Evolutionary conservation across 2,329 filamentous ascomycete species (phyloP), one percentile per base, ranked within the genome.

Genomic region (Apiospora pterosperma): DNA sequence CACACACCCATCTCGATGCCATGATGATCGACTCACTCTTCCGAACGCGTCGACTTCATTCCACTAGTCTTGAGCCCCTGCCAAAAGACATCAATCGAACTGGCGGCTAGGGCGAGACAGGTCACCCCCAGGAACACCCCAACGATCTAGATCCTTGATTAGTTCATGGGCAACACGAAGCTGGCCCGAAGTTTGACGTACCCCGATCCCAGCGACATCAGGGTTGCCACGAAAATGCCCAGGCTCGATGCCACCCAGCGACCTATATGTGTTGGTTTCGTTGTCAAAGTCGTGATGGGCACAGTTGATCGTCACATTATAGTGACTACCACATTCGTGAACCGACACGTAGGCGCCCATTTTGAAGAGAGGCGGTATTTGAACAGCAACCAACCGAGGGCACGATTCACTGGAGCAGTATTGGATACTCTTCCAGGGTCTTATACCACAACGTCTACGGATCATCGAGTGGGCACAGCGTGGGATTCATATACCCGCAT

Each of bases 341-440:
- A 69, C 62, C 6, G 71, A 72, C 16, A 70, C 64, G 42, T 66
- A 69, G 2, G 70, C 66, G 36, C 69, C 71, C 71, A 72, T 55
- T 12, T 12, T 55, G 25, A 7, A 6, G 21, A 2, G 16, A n/a
- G 25, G 11, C 23, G 8, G 4, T 14, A 6, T 12, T 3, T 31
- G 44, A 10, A 4, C 44, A 5, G 44, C 44, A 11, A n/a, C 28
- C 0, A 31, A 19, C 1, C 21, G 41, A n/a, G n/a, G n/a, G n/a
- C n/a, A n/a, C 10, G 25, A 44, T 44, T 44, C 21, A 25, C 8
- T 25, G 3, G 21, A 25, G 41, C 16, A 28, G 21, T 44, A 21
- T 5, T 14, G 21, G 21, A 23, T 1, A 44, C 11, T 3, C 14
- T 25, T 23, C 10, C 2, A 21, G 4, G 21, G 7, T 12, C 3